phyloP scores from a whole-genome alignment of 129 eudicot genomes.

The Saposhnikovia divaricata region DNA sequence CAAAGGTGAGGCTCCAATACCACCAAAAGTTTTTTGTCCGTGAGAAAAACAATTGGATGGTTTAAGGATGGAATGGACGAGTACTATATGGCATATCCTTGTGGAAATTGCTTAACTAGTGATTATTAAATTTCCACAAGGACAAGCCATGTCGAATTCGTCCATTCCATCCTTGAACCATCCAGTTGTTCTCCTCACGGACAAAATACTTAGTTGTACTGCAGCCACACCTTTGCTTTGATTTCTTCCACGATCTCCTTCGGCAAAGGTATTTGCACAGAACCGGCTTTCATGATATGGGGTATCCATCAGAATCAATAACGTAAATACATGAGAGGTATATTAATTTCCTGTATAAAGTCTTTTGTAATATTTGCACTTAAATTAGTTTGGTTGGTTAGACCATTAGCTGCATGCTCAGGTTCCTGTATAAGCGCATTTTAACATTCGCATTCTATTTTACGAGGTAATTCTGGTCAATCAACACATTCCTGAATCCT shows the following conservation, averaged over 20 bases:
- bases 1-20: background rate
- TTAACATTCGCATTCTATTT: too few relatives aligned
- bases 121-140: background rate
- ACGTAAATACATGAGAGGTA: too few relatives aligned
- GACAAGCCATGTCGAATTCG: background rate
- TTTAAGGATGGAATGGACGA: slow-evolving; percentile 5
- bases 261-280: background rate
- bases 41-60: background rate
- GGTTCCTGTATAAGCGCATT: too few relatives aligned
- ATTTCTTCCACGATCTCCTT: background rate
- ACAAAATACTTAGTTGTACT: background rate
- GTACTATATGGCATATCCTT: background rate
- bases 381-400: too few relatives aligned
- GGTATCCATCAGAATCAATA: slow-evolving; percentile 1
- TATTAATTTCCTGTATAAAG: too few relatives aligned
- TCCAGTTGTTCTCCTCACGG: background rate
- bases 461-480: too few relatives aligned
- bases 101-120: too few relatives aligned
- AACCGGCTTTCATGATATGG: background rate
- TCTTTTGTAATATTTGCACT: too few relatives aligned
- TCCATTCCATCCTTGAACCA: slow-evolving; percentile 1
- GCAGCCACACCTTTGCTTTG: background rate
- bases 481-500: too few relatives aligned
- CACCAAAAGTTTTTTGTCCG: background rate
- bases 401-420: too few relatives aligned